Evolutionary conservation across 805 yeast species (phyloP).

Genomic region (Pichia scutulata): DNA sequence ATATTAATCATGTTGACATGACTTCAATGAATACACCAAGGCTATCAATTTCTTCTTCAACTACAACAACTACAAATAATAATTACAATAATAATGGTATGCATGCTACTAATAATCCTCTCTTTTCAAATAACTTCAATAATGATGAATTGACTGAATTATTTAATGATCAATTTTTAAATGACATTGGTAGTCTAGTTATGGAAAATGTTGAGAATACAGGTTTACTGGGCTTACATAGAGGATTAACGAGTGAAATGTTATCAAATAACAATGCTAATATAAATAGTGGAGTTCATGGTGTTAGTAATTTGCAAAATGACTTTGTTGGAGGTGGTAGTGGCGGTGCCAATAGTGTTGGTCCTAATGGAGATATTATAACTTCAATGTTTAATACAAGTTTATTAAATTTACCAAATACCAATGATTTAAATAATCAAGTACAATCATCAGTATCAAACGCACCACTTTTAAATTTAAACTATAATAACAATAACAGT

Average conservation of each 20-base stretch:
- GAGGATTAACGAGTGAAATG: neutral
- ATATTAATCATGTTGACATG: neutral
- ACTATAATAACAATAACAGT: neutral
- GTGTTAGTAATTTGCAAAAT: neutral
- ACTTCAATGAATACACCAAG: neutral
- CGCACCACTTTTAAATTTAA: neutral
- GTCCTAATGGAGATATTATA: neutral
- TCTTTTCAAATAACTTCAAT: neutral
- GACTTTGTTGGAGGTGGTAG: neutral
- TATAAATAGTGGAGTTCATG: neutral
- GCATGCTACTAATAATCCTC: neutral
- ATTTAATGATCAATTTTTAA: conserved; percentile 28
- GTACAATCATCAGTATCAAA: neutral
- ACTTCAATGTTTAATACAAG: neutral
- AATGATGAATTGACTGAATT: conserved; percentile 20
- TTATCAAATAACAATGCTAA: neutral
- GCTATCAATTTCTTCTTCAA: neutral
- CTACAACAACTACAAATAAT: neutral
- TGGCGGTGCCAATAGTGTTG: neutral
- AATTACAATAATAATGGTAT: neutral
- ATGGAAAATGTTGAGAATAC: conserved; percentile 11
- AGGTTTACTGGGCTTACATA: conserved; percentile 5
- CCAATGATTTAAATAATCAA: neutral
- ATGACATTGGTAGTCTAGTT: conserved; percentile 24
- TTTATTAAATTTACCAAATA: neutral